Conservation (phyloP, 768 basidiomycete genomes). For the Tubosaeta sp. region DNA sequence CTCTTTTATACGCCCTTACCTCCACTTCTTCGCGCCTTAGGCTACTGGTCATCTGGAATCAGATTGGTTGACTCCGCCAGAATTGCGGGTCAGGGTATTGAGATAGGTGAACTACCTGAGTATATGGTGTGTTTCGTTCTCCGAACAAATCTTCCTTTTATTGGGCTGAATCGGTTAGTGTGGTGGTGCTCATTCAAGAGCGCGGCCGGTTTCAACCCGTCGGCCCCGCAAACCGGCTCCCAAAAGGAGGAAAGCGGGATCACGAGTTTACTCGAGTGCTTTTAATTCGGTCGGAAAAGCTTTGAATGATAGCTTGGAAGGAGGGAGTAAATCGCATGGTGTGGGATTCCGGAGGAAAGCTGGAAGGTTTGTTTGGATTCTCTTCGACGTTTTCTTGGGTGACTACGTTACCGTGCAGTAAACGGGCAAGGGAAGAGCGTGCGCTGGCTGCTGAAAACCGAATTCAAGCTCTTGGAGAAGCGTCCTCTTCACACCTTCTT, state of each 20-base stretch:
- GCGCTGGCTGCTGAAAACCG: constrained; percentile 71
- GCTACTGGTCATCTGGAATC: constrained; percentile 78
- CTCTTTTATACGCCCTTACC: constrained; percentile 6
- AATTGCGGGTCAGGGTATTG: constrained; percentile 48
- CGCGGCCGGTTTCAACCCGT: constrained; percentile 49
- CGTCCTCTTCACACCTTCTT: constrained; percentile 4
- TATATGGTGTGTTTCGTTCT: constrained; percentile 50
- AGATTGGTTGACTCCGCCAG: constrained; percentile 62
- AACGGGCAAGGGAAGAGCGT: constrained; percentile 74
- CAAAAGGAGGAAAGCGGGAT: constrained; percentile 69
- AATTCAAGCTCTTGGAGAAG: constrained; percentile 38
- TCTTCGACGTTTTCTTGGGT: not conserved
- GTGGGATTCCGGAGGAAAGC: constrained; percentile 72
- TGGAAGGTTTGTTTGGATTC: constrained; percentile 42
- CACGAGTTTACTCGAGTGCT: constrained; percentile 55
- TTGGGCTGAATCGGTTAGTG: constrained; percentile 43
- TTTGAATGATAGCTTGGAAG: constrained; percentile 41
- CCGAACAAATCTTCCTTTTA: not conserved
- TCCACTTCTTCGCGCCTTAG: constrained; percentile 33
- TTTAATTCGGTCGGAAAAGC: constrained; percentile 57
- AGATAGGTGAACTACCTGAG: constrained; percentile 63
- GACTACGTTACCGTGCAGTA: constrained; percentile 40
- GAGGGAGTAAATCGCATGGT: constrained; percentile 40
- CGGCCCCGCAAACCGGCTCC: constrained; percentile 46
- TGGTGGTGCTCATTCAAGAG: constrained; percentile 69